Conservation (phyloP, 805 yeast species). For the Jamesozyma rosinii region DNA sequence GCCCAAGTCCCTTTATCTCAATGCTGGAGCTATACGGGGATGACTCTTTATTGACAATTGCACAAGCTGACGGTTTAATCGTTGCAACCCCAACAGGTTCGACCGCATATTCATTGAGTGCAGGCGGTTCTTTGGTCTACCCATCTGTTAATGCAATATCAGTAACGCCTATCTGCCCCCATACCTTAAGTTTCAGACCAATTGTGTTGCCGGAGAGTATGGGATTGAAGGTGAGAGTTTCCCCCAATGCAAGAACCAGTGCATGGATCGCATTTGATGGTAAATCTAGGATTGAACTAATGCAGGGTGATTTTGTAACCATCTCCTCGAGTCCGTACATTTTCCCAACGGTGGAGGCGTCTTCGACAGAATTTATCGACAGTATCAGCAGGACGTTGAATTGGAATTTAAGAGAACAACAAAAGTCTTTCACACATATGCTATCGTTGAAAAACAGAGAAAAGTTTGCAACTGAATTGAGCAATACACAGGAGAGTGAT, state of each 20-base stretch:
- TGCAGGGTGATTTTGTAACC: conserved; percentile 74
- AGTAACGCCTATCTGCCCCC: conserved; percentile 92
- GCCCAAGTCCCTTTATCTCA: conserved; percentile 85
- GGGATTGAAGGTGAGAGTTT: conserved; percentile 72
- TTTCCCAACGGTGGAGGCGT: conserved; percentile 78
- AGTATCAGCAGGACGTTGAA: conserved; percentile 75
- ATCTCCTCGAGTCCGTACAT: conserved; percentile 81
- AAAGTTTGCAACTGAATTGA: conserved; percentile 9
- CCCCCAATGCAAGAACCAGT: conserved; percentile 68
- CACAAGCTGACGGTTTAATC: conserved; percentile 88
- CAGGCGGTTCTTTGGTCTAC: conserved; percentile 89
- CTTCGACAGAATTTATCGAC: conserved; percentile 70
- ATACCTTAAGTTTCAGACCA: conserved; percentile 84
- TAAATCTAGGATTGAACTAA: conserved; percentile 68
- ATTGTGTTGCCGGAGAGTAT: conserved; percentile 87
- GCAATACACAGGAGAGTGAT: conserved; percentile 3
- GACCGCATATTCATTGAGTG: conserved; percentile 86
- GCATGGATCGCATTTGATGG: conserved; percentile 98
- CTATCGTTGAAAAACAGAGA: conserved; percentile 13
- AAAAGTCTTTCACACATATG: conserved; percentile 55
- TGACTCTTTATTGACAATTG: conserved; percentile 71
- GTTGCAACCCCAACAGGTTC: conserved; percentile 93
- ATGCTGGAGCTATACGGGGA: conserved; percentile 84
- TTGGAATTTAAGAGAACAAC: conserved; percentile 87
- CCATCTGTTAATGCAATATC: conserved; percentile 89